Percentiles rank a stretch among this genome's conserved stretches.
phyloP scores from a whole-genome alignment of 139 green algal species.

The Ettlia oleoabundans region DNA sequence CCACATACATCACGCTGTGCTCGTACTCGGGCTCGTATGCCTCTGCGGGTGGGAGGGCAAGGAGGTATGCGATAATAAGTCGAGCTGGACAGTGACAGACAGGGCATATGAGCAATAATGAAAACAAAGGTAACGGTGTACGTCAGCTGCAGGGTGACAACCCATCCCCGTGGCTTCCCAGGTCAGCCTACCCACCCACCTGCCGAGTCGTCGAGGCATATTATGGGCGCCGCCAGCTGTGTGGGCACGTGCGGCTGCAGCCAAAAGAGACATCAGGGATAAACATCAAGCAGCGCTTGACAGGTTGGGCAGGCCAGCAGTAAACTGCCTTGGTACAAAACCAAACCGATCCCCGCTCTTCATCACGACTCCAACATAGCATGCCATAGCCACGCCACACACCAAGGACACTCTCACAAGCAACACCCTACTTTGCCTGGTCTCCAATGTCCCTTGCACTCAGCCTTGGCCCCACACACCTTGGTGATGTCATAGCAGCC shows the following conservation, averaged over 20 bases:
- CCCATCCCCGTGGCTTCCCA: too few species aligned
- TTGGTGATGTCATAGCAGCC: constrained; percentile 34
- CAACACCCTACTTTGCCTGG: not conserved
- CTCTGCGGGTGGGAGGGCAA: constrained; percentile 8
- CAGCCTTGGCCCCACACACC: not conserved
- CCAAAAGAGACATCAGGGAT: not conserved
- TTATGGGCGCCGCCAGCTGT: constrained; percentile 45
- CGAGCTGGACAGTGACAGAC: not conserved
- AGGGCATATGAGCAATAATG: too few species aligned
- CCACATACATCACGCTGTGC: constrained; percentile 44
- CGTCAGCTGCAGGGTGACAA: too few species aligned
- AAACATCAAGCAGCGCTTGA: too few species aligned
- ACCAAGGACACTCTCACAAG: too few species aligned
- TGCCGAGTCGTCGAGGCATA: constrained; percentile 48
- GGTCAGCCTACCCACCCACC: constrained; percentile 16
- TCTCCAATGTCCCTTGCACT: too few species aligned
- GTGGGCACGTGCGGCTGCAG: constrained; percentile 36
- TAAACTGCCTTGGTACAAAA: too few species aligned
- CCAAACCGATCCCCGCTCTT: too few species aligned
- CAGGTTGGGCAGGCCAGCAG: too few species aligned
- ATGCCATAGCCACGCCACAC: too few species aligned
- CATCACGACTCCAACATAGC: too few species aligned
- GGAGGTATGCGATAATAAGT: not conserved
- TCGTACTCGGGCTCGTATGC: constrained; percentile 45
- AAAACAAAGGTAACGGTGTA: too few species aligned